Conservation (phyloP, 441 rosid genomes). For the Codiaeum variegatum region DNA sequence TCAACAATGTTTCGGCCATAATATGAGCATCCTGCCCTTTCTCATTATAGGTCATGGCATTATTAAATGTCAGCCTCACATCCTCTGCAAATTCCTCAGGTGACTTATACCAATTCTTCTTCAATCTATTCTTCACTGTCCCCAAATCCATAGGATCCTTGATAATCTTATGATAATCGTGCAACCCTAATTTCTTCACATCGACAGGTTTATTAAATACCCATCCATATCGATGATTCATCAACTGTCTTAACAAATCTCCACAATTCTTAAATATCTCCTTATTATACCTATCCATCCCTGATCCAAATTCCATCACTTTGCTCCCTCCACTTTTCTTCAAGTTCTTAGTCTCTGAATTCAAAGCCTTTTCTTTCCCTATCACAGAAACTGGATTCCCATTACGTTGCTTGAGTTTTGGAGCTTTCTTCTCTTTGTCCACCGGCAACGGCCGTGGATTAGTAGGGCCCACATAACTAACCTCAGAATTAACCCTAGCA, state of each 20-base stretch:
- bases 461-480: conserved; percentile 43
- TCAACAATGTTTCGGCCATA: conserved; percentile 61
- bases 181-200: conserved; percentile 59
- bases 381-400: conserved; percentile 32
- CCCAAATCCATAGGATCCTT: conserved; percentile 98
- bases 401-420: conserved; percentile 34
- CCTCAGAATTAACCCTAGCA: conserved; percentile 46
- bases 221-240: conserved; percentile 91
- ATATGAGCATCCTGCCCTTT: conserved; percentile 76
- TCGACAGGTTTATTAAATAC: conserved; percentile 81
- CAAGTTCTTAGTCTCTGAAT: conserved; percentile 34
- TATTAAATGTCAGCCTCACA: conserved; percentile 77
- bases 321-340: conserved; percentile 34
- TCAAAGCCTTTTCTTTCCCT: conserved; percentile 37
- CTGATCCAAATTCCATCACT: conserved; percentile 27
- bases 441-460: conserved; percentile 26
- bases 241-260: conserved; percentile 58
- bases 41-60: conserved; percentile 82
- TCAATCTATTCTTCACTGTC: conserved; percentile 63
- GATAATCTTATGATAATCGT: conserved; percentile 65
- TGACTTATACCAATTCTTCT: conserved; percentile 55
- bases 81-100: conserved; percentile 82
- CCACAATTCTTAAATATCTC: conserved; percentile 52
- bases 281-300: conserved; percentile 28
- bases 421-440: conserved; percentile 41